Conservation (phyloP, 2,329 filamentous ascomycete species). For the Didymella pomorum region DNA sequence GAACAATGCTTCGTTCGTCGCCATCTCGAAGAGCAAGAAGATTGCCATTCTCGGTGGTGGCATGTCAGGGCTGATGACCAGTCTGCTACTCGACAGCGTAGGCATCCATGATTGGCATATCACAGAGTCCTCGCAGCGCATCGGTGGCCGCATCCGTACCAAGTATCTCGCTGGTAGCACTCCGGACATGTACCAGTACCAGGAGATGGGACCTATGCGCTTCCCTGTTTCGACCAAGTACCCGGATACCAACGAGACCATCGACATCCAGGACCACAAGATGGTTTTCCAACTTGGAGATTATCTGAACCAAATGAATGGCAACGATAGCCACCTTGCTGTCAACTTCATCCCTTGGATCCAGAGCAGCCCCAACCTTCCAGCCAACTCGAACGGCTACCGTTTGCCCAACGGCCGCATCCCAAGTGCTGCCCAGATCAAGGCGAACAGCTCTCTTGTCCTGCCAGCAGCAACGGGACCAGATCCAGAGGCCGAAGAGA, state of each 20-base stretch:
- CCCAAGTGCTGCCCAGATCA: slow-evolving; percentile 41
- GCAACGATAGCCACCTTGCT: slow-evolving; percentile 55
- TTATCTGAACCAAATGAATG: slow-evolving; percentile 67
- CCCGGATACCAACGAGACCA: slow-evolving; percentile 62
- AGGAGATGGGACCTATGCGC: slow-evolving; percentile 73
- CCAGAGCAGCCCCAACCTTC: slow-evolving; percentile 63
- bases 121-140: slow-evolving; percentile 66
- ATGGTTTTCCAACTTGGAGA: slow-evolving; percentile 70
- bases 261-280: slow-evolving; percentile 68
- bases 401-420: slow-evolving; percentile 47
- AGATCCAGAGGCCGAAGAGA: slow-evolving; percentile 30
- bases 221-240: slow-evolving; percentile 64
- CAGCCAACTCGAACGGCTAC: slow-evolving; percentile 51
- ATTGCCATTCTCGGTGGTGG: slow-evolving; percentile 72
- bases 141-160: slow-evolving; percentile 71
- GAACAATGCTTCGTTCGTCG: slow-evolving; percentile 61
- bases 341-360: slow-evolving; percentile 71
- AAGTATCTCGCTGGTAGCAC: slow-evolving; percentile 66
- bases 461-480: slow-evolving; percentile 26
- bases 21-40: slow-evolving; percentile 63
- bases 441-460: slow-evolving; percentile 37
- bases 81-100: slow-evolving; percentile 56
- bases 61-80: slow-evolving; percentile 70
- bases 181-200: slow-evolving; percentile 70
- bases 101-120: slow-evolving; percentile 69